Evolutionary conservation across 768 basidiomycete species (phyloP).

Genomic region (Cystofilobasidium macerans): DNA sequence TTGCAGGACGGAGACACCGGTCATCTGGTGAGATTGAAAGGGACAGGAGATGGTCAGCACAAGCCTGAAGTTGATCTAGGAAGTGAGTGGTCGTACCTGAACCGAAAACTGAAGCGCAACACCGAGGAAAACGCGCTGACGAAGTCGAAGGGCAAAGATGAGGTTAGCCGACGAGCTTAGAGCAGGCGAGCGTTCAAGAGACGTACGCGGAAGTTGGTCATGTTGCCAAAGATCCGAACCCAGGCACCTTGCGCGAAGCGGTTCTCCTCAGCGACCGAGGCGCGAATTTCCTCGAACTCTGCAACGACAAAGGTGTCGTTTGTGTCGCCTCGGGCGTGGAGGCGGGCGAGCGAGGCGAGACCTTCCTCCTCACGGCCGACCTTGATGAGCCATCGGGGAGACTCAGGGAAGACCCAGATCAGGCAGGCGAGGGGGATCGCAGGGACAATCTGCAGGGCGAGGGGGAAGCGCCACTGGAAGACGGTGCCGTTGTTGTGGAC

Average conservation of each 20-base stretch:
- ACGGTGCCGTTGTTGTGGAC: slow-evolving; percentile 29
- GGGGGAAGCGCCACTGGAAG: slow-evolving; percentile 46
- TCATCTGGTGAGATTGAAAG: slow-evolving; percentile 53
- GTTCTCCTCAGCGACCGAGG: slow-evolving; percentile 38
- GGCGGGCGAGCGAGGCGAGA: slow-evolving; percentile 43
- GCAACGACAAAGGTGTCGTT: slow-evolving; percentile 36
- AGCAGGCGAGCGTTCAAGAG: too few relatives aligned
- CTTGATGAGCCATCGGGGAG: slow-evolving; percentile 41
- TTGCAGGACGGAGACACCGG: slow-evolving; percentile 50
- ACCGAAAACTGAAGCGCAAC: slow-evolving; percentile 41
- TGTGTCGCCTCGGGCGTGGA: slow-evolving; percentile 47
- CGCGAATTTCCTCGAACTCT: slow-evolving; percentile 38
- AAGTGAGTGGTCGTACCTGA: too few relatives aligned
- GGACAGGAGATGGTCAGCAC: slow-evolving; percentile 38
- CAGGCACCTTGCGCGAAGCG: slow-evolving; percentile 16
- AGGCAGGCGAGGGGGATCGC: neutral
- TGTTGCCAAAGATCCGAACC: neutral
- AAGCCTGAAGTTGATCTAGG: slow-evolving; percentile 29
- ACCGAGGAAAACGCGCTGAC: slow-evolving; percentile 39
- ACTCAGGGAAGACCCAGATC: slow-evolving; percentile 36
- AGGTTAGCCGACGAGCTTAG: slow-evolving; percentile 38
- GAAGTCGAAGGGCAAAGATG: slow-evolving; percentile 40
- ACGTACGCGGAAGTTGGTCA: slow-evolving; percentile 19
- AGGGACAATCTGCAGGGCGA: slow-evolving; percentile 37
- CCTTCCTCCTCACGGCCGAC: slow-evolving; percentile 46